Base-by-base conservation (phyloP, 495 filamentous ascomycete species). In the Parathielavia hyrcaniae region DNA sequence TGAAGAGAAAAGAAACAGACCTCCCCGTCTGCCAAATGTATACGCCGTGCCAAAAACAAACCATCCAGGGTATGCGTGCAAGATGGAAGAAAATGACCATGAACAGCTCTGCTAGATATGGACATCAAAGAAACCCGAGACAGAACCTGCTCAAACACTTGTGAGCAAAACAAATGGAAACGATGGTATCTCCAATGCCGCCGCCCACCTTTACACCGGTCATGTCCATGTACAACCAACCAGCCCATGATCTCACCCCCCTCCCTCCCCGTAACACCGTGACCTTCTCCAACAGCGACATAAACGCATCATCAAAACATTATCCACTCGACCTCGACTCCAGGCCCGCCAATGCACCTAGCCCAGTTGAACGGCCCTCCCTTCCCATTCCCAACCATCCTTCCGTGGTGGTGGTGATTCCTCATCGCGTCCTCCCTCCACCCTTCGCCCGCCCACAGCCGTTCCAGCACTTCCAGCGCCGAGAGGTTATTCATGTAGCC, bases 401-500 rank as follows among this genome's bases (percentile, higher is more conserved):
- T 20, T 10, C 23, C 45, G 1, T 48, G 23, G 4, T 48, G 34
- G 1, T 50, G 54, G 5, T 57, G 54, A 11, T 17, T 49, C 35
- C 34, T 59, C 63, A 51, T 53, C 69, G 51, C 45, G 64, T 59
- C 70, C 71, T 68, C 80, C 73, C 68, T 73, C 53, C 68, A 73
- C 57, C 45, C 34, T 12, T 77, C 82, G 55, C 66, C 76, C 49
- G 65, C 76, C 92, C 92, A 97, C 46, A 95, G 81, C 64, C 81
- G 82, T 73, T 97, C 91, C 61, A 97, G 66, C 0, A 96, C 82
- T 63, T 91, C 88, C 50, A 97, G 76, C 19, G 88, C 90, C 8
- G 86, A 86, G 20, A 95, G 77, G 64, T 95, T 96, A 68, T 97
- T 97, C 73, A 87, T 87, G 69, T 97, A 96, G 14, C 90, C 91